Evolutionary conservation across 1,284 basidiomycete species (phyloP), one percentile per base, ranked within the genome.

Genomic region (Blastosporella zonata): DNA sequence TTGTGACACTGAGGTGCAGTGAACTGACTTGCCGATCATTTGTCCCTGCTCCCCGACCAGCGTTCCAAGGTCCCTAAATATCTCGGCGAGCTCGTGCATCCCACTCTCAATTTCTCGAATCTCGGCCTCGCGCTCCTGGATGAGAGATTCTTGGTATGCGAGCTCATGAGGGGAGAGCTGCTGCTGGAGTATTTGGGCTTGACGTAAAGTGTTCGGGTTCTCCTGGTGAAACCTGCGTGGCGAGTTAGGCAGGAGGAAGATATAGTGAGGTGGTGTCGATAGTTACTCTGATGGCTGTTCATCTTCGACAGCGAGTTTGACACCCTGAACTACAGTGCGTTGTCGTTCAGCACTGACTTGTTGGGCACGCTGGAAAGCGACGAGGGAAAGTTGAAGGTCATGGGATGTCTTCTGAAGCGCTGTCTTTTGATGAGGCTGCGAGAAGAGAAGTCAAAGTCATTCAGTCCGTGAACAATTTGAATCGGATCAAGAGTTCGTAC

Each of bases 71-170:
- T 99, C 96, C 35, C 93, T 82, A 78, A 99, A 99, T 61, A 99
- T 98, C 68, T 97, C 93, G 42, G 93, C 87, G 39, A 99, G 73
- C 66, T 99, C 96, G 62, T 97, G 93, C 46, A 99, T 97, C 5
- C 97, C 96, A 1, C 83, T 87, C 71, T 99, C 97, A 53, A 99
- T 99, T 64, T 98, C 95, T 37, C 90, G 82, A 51, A 99, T 99
- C 63, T 98, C 96, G 0, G 77, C 77, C 66, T 99, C 96, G 15
- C 97, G 90, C 66, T 98, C 96, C 50, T 90, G 90, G 54, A 99
- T 97, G 29, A 99, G 73, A 9, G 92, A 90, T 62, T 99, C 96
- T 65, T 99, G 97, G 66, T 96, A 96, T 29, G 93, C 93, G 22
- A 98, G 78, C 66, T 99, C 96, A 56, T 92, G 87, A 0, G 90